These are phyloP conservation scores for Protomyces inundatus DNA, from an alignment of 1,139 yeast species.

Conservation along the genomic window DNA sequence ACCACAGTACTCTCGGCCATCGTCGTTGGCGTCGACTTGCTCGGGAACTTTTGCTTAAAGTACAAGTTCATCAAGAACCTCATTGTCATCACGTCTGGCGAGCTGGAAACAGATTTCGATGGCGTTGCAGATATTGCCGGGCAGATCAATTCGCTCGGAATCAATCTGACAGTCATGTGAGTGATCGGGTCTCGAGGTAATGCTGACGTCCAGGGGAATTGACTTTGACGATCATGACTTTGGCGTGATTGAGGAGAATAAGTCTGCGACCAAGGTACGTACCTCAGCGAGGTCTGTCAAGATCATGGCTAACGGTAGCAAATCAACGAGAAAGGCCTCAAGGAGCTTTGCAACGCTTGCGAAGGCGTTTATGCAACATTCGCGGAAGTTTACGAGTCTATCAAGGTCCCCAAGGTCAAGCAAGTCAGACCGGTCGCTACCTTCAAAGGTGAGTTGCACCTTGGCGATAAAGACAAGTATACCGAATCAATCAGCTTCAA, in stretches of 20 bases:
- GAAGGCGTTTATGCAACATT: slow-evolving; percentile 35
- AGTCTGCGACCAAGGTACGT: slow-evolving; percentile 33
- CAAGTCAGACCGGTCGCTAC: slow-evolving; percentile 34
- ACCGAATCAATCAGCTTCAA: slow-evolving; percentile 34
- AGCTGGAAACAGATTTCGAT: slow-evolving; percentile 31
- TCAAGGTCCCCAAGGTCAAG: slow-evolving; percentile 25
- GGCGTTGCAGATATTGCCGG: slow-evolving; percentile 30
- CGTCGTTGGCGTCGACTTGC: slow-evolving; percentile 38
- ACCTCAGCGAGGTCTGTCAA: too few species aligned
- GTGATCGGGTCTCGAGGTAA: background rate
- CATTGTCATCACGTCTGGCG: slow-evolving; percentile 47
- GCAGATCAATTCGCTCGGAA: slow-evolving; percentile 31
- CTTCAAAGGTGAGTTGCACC: slow-evolving; percentile 41
- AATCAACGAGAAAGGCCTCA: slow-evolving; percentile 6
- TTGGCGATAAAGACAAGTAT: slow-evolving; percentile 40
- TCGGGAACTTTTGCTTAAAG: slow-evolving; percentile 37
- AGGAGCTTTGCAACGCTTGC: slow-evolving; percentile 35
- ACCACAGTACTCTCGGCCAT: slow-evolving; percentile 35
- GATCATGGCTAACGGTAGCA: background rate
- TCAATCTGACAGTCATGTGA: slow-evolving; percentile 34
- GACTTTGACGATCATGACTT: slow-evolving; percentile 38
- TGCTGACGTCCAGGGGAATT: slow-evolving; percentile 36
- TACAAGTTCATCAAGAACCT: slow-evolving; percentile 42
- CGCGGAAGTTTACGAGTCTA: slow-evolving; percentile 28
- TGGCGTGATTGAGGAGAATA: slow-evolving; percentile 33